Conservation (phyloP, 2,329 filamentous ascomycete genomes). For the Hypoxylon sp. region DNA sequence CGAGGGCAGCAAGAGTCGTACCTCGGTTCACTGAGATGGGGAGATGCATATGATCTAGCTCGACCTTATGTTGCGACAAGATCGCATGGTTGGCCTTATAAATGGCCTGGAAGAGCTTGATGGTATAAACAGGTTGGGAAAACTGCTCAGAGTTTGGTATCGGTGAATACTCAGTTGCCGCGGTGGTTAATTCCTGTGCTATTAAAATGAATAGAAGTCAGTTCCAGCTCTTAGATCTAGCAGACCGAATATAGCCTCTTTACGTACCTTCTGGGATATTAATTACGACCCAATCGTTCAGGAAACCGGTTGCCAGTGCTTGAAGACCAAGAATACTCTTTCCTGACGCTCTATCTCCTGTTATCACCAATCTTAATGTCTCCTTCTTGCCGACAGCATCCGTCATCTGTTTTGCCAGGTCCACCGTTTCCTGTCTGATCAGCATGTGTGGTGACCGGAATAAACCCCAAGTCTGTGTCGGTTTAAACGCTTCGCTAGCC, state of each 20-base stretch:
- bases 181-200: slow-evolving; percentile 85
- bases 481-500: slow-evolving; percentile 90
- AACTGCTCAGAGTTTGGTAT: slow-evolving; percentile 76
- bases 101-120: slow-evolving; percentile 81
- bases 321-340: slow-evolving; percentile 92
- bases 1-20: slow-evolving; percentile 77
- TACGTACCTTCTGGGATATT: slow-evolving; percentile 88
- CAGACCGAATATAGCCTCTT: background rate
- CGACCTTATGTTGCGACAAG: slow-evolving; percentile 67
- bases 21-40: slow-evolving; percentile 71
- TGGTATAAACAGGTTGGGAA: slow-evolving; percentile 82
- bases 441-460: slow-evolving; percentile 87
- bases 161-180: slow-evolving; percentile 83
- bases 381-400: slow-evolving; percentile 67
- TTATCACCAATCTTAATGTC: slow-evolving; percentile 76
- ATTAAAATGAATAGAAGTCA: slow-evolving; percentile 4
- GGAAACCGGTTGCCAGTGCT: slow-evolving; percentile 83
- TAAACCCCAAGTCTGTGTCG: slow-evolving; percentile 87
- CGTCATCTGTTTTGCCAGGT: slow-evolving; percentile 76
- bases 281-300: slow-evolving; percentile 90
- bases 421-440: slow-evolving; percentile 82
- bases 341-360: slow-evolving; percentile 80
- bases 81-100: slow-evolving; percentile 78
- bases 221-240: slow-evolving; percentile 2
- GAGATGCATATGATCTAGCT: slow-evolving; percentile 70